Conservation (phyloP, 2,329 filamentous ascomycete genomes). For the Aspergillus proliferans region DNA sequence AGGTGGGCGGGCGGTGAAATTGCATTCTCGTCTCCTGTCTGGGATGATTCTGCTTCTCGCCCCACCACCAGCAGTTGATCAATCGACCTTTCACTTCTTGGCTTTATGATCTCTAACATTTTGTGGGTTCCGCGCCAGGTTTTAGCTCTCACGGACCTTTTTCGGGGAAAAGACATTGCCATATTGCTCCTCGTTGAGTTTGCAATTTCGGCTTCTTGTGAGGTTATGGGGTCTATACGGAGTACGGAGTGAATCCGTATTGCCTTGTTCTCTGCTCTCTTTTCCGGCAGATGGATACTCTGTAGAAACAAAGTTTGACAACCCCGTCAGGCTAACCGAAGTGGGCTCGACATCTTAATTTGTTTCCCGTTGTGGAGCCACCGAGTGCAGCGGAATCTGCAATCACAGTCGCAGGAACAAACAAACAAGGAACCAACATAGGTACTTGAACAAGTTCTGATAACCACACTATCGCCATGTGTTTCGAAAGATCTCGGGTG, state of each 20-base stretch:
- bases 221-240: background rate
- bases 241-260: background rate
- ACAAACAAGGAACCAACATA: background rate
- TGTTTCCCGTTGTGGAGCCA: background rate
- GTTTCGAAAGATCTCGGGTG: too few species aligned
- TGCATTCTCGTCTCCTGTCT: constrained; percentile 1
- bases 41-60: background rate
- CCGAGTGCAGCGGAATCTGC: background rate
- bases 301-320: background rate
- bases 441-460: background rate
- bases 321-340: background rate
- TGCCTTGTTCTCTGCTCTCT: too few species aligned
- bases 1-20: background rate
- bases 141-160: background rate
- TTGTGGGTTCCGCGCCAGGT: background rate
- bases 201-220: background rate
- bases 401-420: background rate
- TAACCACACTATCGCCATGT: too few species aligned
- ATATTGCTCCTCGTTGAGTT: background rate
- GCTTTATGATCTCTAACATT: background rate
- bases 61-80: constrained; percentile 8
- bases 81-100: constrained; percentile 7
- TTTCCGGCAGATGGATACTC: background rate
- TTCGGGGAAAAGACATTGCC: background rate
- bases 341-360: background rate